Evolutionary conservation across 2,329 filamentous ascomycete species (phyloP).

Genomic region (Arthroderma sp.): DNA sequence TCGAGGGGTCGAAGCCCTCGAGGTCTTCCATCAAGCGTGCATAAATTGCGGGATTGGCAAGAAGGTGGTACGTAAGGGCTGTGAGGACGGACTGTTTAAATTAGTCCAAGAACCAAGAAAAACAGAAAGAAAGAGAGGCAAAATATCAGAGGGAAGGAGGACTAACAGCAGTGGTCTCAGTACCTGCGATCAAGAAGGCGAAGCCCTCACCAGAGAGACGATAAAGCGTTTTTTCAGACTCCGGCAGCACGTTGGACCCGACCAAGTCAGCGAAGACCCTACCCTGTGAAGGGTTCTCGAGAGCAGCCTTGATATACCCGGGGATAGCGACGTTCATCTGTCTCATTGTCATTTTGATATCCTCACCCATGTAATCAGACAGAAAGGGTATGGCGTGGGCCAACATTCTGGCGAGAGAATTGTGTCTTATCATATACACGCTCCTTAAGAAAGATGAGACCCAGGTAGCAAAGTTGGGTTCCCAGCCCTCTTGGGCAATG

Average conservation of each 20-base stretch:
- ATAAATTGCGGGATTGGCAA: constrained; percentile 1
- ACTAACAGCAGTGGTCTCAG: constrained; percentile 20
- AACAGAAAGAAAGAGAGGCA: background rate
- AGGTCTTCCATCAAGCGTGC: constrained; percentile 3
- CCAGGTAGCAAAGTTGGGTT: no score
- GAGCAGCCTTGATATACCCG: no score
- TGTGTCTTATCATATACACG: no score
- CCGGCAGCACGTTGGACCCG: constrained; percentile 16
- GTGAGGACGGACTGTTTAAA: constrained; percentile 1
- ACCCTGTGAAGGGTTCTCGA: no score
- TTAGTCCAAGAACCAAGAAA: background rate
- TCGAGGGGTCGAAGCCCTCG: constrained; percentile 11
- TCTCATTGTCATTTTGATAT: no score
- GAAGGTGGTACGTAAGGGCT: constrained; percentile 1
- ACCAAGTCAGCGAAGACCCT: no score
- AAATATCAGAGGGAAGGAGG: background rate
- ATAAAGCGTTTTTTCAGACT: constrained; percentile 23
- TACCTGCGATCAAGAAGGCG: constrained; percentile 20
- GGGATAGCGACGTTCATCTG: no score
- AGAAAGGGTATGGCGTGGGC: no score
- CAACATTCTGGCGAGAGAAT: no score
- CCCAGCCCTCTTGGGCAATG: no score
- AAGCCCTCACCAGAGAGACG: constrained; percentile 21
- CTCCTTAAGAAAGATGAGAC: no score
- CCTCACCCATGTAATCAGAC: no score